These are phyloP conservation scores for Closterium sp. DNA, from an alignment of 139 green algal species.

Conservation along the genomic window DNA sequence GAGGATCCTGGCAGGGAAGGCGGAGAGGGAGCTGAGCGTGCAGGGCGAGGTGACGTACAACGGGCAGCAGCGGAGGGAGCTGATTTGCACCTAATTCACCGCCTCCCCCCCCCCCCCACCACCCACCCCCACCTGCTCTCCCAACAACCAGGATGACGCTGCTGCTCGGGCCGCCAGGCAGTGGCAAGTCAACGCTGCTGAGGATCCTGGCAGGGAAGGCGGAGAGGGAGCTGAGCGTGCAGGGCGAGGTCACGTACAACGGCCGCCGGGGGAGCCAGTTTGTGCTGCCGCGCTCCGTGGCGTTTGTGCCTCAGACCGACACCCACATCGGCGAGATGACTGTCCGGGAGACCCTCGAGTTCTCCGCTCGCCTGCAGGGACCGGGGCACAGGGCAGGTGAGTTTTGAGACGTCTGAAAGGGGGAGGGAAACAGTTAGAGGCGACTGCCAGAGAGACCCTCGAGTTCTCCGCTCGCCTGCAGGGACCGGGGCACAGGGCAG, in stretches of 20 bases:
- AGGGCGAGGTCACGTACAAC: conserved; percentile 65
- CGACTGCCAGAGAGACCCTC: too few species aligned
- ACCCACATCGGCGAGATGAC: conserved; percentile 49
- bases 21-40: too few species aligned
- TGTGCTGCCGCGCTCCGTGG: conserved; percentile 52
- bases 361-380: conserved; percentile 42
- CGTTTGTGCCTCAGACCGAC: conserved; percentile 60
- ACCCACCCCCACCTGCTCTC: not conserved
- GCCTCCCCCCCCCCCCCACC: too few species aligned
- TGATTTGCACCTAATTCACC: too few species aligned
- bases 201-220: conserved; percentile 56
- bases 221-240: not conserved
- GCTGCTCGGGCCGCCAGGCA: conserved; percentile 67
- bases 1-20: too few species aligned
- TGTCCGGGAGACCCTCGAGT: conserved; percentile 53
- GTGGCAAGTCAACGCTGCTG: conserved; percentile 63
- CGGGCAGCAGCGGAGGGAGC: too few species aligned
- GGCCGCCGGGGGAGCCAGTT: conserved; percentile 59
- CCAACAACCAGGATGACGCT: conserved; percentile 51
- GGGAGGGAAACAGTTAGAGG: too few species aligned
- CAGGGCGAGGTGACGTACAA: too few species aligned
- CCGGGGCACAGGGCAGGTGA: not conserved
- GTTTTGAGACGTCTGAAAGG: too few species aligned
- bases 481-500: not conserved
- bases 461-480: conserved; percentile 27